These are phyloP conservation scores for Aspergillus taichungensis DNA, from an alignment of 495 filamentous ascomycete genomes.

Conservation along the genomic window DNA sequence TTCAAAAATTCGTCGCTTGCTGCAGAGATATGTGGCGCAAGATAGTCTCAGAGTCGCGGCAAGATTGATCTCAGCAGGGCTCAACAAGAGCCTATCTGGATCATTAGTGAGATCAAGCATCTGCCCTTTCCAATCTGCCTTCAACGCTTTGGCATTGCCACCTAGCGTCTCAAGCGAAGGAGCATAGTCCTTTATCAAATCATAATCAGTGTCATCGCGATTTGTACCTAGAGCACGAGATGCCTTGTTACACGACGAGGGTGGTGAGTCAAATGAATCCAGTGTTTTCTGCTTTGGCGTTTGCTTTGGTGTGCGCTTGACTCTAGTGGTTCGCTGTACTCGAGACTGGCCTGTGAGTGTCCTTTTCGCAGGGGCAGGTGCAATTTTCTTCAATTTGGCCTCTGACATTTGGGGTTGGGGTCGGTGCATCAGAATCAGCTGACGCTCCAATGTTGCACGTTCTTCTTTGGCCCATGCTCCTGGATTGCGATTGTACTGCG, in stretches of 20 bases:
- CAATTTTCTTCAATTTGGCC: constrained; percentile 37
- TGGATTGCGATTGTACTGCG: constrained; percentile 50
- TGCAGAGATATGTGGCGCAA: constrained; percentile 86
- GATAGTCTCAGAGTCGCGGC: constrained; percentile 76
- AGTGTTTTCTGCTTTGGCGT: constrained; percentile 40
- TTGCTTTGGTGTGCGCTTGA: constrained; percentile 39
- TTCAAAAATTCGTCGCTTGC: constrained; percentile 88
- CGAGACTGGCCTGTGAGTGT: constrained; percentile 19
- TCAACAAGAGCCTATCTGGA: constrained; percentile 66
- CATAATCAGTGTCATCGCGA: constrained; percentile 81
- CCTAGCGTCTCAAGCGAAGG: constrained; percentile 60
- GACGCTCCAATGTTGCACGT: constrained; percentile 47
- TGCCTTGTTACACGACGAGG: constrained; percentile 30
- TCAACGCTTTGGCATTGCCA: constrained; percentile 58
- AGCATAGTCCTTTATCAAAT: constrained; percentile 66
- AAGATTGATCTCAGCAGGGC: constrained; percentile 68
- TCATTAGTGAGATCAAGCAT: constrained; percentile 73
- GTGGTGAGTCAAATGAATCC: constrained; percentile 33
- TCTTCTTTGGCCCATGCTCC: constrained; percentile 55
- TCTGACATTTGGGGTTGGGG: constrained; percentile 21
- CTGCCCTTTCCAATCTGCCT: constrained; percentile 82
- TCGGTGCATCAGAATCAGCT: constrained; percentile 38
- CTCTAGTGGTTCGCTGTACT: constrained; percentile 25
- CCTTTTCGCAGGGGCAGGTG: constrained; percentile 35
- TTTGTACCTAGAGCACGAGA: constrained; percentile 44